These are phyloP conservation scores for Carex littledalei DNA, from an alignment of 176 grass and related monocot species.

Conservation along the genomic window DNA sequence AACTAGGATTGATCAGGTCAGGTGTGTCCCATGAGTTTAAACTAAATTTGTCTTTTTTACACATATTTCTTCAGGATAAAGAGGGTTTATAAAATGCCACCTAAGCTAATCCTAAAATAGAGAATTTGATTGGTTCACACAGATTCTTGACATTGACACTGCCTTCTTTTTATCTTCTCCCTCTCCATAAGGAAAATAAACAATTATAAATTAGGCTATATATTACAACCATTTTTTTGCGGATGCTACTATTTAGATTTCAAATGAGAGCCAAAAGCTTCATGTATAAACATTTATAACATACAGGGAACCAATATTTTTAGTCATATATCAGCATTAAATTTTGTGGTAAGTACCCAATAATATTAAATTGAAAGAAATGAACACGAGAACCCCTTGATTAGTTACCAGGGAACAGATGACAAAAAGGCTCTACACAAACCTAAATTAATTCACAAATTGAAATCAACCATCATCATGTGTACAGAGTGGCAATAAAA, in stretches of 20 bases:
- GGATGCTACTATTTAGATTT: neutral
- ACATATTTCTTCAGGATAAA: neutral
- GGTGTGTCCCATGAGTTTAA: constrained; percentile 13
- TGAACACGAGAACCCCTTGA: neutral
- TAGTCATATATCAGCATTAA: neutral
- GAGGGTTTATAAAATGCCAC: neutral
- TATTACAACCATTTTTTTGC: neutral
- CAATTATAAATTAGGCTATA: neutral
- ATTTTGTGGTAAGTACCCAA: neutral
- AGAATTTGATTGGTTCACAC: constrained; percentile 11
- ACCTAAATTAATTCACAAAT: neutral
- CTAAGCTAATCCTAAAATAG: neutral
- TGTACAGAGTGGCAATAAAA: neutral
- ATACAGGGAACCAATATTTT: neutral
- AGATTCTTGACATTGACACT: constrained; percentile 5
- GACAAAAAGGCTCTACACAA: neutral
- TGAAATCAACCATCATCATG: constrained; percentile 2
- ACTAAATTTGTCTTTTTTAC: constrained; percentile 1
- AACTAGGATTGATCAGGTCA: constrained; percentile 5
- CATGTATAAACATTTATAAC: neutral
- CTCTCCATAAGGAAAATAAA: neutral
- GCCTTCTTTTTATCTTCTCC: neutral
- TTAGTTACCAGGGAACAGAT: neutral
- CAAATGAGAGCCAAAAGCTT: neutral
- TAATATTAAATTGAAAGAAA: neutral